A percentile compares a stretch with the other conserved stretches of the same genome.
Conservation (phyloP, 345 rosid species). For the Syzygium grande region DNA sequence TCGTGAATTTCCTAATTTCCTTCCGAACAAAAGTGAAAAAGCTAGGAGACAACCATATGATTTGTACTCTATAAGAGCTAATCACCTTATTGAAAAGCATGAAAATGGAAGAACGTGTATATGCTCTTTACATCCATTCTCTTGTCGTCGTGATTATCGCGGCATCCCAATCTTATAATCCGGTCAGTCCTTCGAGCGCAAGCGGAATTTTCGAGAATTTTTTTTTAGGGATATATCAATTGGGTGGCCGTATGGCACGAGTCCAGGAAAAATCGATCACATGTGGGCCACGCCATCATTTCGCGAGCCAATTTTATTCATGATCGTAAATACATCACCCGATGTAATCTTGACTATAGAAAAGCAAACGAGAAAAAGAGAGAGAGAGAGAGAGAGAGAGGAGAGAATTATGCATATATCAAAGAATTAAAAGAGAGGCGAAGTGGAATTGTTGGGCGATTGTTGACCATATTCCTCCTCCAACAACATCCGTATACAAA, state of each 20-base stretch:
- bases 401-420: neutral
- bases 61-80: neutral
- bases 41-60: neutral
- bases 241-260: neutral
- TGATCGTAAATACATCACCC: neutral
- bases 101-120: neutral
- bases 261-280: neutral
- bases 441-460: neutral
- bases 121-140: neutral
- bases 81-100: neutral
- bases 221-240: neutral
- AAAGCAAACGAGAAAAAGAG: neutral
- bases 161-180: neutral
- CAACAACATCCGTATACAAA: neutral
- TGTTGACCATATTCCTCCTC: neutral
- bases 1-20: neutral
- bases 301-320: neutral
- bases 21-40: neutral
- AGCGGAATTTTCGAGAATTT: neutral
- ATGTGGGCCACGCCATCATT: neutral
- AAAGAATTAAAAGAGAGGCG: neutral
- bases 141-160: neutral
- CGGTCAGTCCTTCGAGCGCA: neutral
- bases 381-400: neutral
- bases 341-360: neutral